Evolutionary conservation across 306 rosid genomes (phyloP).

Genomic region (Malus fusca): DNA sequence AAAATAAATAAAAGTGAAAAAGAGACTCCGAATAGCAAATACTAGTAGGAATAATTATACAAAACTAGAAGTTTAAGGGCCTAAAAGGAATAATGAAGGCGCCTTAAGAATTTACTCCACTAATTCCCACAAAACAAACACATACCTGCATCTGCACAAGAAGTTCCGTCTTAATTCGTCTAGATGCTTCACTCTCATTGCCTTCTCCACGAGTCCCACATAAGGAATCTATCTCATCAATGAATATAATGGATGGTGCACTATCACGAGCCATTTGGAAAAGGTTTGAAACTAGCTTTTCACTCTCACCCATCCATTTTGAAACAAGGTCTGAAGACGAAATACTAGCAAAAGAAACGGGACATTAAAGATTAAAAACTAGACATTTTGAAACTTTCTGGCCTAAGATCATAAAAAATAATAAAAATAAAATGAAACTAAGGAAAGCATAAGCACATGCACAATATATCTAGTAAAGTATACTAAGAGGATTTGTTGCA

Average conservation of each 20-base stretch:
- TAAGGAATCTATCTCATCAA: slow-evolving; percentile 97
- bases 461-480: background rate
- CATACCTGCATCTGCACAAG: slow-evolving; percentile 99
- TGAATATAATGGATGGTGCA: slow-evolving; percentile 92
- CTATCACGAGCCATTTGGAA: slow-evolving; percentile 99
- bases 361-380: background rate
- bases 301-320: slow-evolving; percentile 99
- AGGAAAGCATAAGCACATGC: background rate
- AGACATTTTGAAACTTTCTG: background rate
- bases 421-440: background rate
- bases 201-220: slow-evolving; percentile 99
- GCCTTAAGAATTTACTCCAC: background rate
- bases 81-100: background rate
- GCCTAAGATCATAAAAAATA: background rate
- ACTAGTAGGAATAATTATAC: background rate
- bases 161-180: slow-evolving; percentile 97
- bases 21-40: background rate
- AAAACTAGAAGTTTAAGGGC: background rate
- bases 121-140: slow-evolving; percentile 22
- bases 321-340: slow-evolving; percentile 98
- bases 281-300: slow-evolving; percentile 93
- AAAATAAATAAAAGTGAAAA: background rate
- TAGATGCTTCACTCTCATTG: slow-evolving; percentile 98
- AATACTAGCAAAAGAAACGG: slow-evolving; percentile 38
- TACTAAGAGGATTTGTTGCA: background rate